Base-by-base conservation (phyloP, 164 flowering plant genomes). In the Magnolia sinica region DNA sequence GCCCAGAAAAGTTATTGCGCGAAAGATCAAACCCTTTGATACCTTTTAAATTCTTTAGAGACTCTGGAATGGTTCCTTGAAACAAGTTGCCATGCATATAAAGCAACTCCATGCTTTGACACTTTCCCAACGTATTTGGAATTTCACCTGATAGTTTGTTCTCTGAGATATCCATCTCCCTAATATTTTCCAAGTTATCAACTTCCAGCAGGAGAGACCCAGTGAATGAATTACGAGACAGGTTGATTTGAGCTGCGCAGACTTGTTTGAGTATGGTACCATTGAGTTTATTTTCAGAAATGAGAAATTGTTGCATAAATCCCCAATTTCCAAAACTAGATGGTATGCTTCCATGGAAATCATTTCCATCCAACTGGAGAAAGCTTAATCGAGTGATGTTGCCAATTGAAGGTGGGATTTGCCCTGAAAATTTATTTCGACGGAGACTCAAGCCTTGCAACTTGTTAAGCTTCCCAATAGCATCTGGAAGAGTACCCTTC, bases 261-360 rank as follows among this genome's bases (percentile, higher is more conserved):
- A 84, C 6, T 37, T 73, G n/a, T 59, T 1, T 1, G 3, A 84
- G 85, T 61, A 85, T 74, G 0, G 23, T 16, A 1, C 85, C 87
- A 50, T 3, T 68, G 1, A 85, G 78, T 0, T 59, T 70, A 19
- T 87, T 87, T 1, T 66, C 1, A 8, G 63, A 27, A 10, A 84
- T 63, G 1, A 31, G 29, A 8, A 76, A 45, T 0, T 0, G 0
- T 22, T 67, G 55, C 63, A 87, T 51, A 22, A 45, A 31, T 7
- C 52, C 45, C 20, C 71, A 76, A 61, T 73, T 73, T 14, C 73
- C 74, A 13, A 79, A 22, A 18, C 49, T 10, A 1, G 69, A 16
- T 6, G 82, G 82, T 23, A 74, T 74, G 7, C 14, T 64, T 14
- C 74, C 68, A n/a, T 69, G 10, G 6, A 79, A 13, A 3, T 6